Conservation (phyloP, 768 basidiomycete species). For the Nidularia pulvinata region DNA sequence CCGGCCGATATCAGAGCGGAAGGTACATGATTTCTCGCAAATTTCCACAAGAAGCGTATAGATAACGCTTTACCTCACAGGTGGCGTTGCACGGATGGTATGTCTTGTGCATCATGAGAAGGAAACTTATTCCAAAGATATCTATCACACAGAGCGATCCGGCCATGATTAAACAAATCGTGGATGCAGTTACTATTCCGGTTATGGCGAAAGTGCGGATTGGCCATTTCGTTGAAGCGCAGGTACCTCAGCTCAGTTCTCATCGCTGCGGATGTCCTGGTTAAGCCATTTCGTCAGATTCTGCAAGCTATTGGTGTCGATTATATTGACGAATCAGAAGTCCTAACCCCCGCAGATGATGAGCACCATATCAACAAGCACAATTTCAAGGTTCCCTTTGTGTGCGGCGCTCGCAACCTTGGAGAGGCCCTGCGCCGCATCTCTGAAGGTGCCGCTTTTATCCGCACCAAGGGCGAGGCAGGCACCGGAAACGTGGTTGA, state of each 20-base stretch:
- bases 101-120: neutral
- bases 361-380: constrained; percentile 98
- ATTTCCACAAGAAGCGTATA: no score
- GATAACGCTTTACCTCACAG: constrained; percentile 11
- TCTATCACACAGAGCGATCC: constrained; percentile 73
- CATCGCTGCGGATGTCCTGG: neutral
- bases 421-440: constrained; percentile 97
- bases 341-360: constrained; percentile 95
- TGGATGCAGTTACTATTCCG: constrained; percentile 92
- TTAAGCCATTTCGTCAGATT: constrained; percentile 50
- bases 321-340: constrained; percentile 96
- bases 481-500: constrained; percentile 92
- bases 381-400: constrained; percentile 92
- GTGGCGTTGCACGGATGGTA: constrained; percentile 97
- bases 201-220: constrained; percentile 98
- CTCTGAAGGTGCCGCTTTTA: constrained; percentile 97
- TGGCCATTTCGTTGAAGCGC: constrained; percentile 97
- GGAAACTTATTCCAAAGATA: no score
- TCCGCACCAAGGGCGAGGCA: constrained; percentile 95
- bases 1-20: constrained; percentile 92
- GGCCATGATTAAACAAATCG: constrained; percentile 95
- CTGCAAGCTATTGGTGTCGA: constrained; percentile 93
- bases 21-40: constrained; percentile 27
- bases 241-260: constrained; percentile 42
- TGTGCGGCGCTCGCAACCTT: constrained; percentile 93